These are phyloP conservation scores for Macrolepiota albuminosa DNA, from an alignment of 768 basidiomycete genomes.

Conservation along the genomic window DNA sequence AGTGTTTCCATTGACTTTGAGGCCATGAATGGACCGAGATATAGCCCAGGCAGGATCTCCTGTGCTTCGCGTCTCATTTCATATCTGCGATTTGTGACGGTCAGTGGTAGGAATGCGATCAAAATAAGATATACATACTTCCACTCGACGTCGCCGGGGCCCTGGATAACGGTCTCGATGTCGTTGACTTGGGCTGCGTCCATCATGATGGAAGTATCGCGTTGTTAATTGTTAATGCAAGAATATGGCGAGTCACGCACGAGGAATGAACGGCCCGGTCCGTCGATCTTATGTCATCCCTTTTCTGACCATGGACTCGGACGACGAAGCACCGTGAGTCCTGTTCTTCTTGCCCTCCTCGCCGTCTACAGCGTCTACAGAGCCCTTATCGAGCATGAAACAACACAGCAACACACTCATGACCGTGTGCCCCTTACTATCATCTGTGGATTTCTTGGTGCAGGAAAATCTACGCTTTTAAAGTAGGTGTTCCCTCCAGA, in stretches of 20 bases:
- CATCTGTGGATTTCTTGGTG: constrained; percentile 92
- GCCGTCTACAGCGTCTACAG: constrained; percentile 6
- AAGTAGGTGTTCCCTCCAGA: constrained; percentile 41
- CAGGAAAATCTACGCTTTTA: constrained; percentile 90
- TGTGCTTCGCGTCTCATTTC: constrained; percentile 96
- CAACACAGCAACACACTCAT: constrained; percentile 1
- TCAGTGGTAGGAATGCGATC: neutral
- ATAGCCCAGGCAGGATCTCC: constrained; percentile 79
- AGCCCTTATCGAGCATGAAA: constrained; percentile 23
- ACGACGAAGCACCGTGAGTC: constrained; percentile 58
- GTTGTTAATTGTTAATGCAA: neutral
- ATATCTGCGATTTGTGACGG: constrained; percentile 45
- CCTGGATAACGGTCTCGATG: constrained; percentile 63
- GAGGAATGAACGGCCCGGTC: neutral
- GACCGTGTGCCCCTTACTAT: constrained; percentile 80
- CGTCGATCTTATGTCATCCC: constrained; percentile 10
- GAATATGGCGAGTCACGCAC: neutral
- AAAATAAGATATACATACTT: constrained; percentile 40
- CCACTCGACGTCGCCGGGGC: constrained; percentile 83
- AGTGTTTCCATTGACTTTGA: constrained; percentile 79
- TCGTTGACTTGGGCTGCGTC: constrained; percentile 28
- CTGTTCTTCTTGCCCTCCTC: neutral
- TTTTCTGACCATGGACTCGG: constrained; percentile 34
- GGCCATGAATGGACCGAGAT: constrained; percentile 84
- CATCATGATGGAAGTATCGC: constrained; percentile 7